A percentile compares a stretch with the other conserved stretches of the same genome.
Conservation (phyloP, 345 rosid species). For the Gossypium bickii region DNA sequence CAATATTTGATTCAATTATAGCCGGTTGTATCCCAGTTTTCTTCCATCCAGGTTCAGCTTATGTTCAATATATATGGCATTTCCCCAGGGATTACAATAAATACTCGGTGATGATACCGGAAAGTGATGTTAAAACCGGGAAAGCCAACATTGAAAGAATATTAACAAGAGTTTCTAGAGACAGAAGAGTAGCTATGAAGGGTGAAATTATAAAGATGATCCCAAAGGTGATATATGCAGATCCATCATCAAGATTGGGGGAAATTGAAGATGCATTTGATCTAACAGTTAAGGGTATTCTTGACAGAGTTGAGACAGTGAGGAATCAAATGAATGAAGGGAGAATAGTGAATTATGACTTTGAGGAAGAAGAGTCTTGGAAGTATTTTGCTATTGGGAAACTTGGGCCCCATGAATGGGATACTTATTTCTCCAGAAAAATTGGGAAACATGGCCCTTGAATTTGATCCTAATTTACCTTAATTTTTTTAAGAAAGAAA, state of each 20-base stretch:
- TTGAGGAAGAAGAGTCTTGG: constrained; percentile 52
- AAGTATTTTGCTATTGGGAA: constrained; percentile 50
- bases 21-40: constrained; percentile 88
- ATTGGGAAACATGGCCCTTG: neutral
- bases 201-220: constrained; percentile 58
- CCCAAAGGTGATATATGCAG: constrained; percentile 57
- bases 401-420: constrained; percentile 56
- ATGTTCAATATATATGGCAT: constrained; percentile 80
- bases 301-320: constrained; percentile 42
- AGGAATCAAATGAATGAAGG: constrained; percentile 38
- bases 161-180: constrained; percentile 37
- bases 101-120: constrained; percentile 65
- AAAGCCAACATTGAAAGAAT: constrained; percentile 48
- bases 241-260: constrained; percentile 44
- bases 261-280: constrained; percentile 74
- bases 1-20: constrained; percentile 73
- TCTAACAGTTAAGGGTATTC: constrained; percentile 55
- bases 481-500: neutral
- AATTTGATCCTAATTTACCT: neutral
- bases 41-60: constrained; percentile 85
- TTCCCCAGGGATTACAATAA: constrained; percentile 51
- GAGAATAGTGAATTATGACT: constrained; percentile 28
- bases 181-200: constrained; percentile 39
- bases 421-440: constrained; percentile 42
- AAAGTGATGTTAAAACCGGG: constrained; percentile 37